phyloP scores from a whole-genome alignment of 352 stramenopile species.

The Globisporangium paroecandrum region DNA sequence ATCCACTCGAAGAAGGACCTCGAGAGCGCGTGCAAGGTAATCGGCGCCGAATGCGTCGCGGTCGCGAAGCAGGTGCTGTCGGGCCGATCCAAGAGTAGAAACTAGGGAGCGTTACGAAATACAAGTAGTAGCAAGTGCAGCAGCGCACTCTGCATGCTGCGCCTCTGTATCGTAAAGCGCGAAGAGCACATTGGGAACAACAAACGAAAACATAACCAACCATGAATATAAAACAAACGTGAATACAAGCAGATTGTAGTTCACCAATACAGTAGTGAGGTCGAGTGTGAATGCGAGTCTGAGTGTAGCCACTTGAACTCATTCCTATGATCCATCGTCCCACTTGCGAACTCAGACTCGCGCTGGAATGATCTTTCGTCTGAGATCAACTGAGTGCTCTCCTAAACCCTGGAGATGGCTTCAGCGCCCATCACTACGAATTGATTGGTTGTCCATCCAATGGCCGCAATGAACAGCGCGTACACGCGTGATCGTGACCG shows the following conservation, averaged over 20 bases:
- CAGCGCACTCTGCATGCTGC: not conserved
- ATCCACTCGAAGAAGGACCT: slow-evolving; percentile 63
- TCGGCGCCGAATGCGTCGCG: slow-evolving; percentile 54
- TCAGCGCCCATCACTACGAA: not conserved
- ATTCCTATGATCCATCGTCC: not conserved
- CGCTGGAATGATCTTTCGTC: not conserved
- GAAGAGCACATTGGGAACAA: not conserved
- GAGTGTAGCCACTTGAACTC: not conserved
- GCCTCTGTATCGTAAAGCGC: not conserved
- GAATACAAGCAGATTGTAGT: not conserved
- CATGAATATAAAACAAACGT: not conserved
- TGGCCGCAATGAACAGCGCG: not conserved
- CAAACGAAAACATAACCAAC: not conserved
- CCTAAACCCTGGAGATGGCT: not conserved
- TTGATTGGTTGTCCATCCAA: not conserved
- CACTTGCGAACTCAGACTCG: not conserved
- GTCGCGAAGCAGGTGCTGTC: slow-evolving; percentile 45
- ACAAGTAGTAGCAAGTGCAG: not conserved
- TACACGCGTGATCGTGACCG: not conserved
- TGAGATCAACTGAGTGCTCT: not conserved
- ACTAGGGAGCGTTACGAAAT: not conserved
- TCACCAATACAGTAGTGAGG: no score
- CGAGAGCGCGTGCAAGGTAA: slow-evolving; percentile 46
- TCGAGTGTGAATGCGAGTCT: not conserved
- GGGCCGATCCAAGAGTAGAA: slow-evolving; percentile 21